Evolutionary conservation across 2,329 filamentous ascomycete genomes (phyloP), one percentile per base, ranked within the genome.

Genomic region (Pseudogymnoascus sp.): DNA sequence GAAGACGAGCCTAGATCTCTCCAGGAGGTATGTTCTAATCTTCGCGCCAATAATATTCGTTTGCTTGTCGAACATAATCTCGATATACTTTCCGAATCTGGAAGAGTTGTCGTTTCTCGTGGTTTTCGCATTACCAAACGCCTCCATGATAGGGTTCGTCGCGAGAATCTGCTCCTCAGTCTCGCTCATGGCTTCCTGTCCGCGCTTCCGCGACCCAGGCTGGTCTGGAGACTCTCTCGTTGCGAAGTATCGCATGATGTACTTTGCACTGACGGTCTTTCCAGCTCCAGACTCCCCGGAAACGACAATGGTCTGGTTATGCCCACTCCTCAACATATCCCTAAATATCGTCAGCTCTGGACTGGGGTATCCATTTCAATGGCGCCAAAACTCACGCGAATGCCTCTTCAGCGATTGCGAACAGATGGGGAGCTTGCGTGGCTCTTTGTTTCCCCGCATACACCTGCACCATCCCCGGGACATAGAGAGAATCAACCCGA

Each of bases 231-330:
- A 89, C 77, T 97, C 94, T 84, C 94, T 87, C 44, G 94, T 99
- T 66, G 94, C 94, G 77, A 99, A 99, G 80, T 99, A 99, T 71
- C 94, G 87, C 94, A 99, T 99, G 74, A 99, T 97, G 78, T 99
- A 97, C 80, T 99, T 99, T 70, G 94, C 94, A 77, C 93, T 97
- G 75, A 99, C 94, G 4, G 94, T 99, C 80, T 99, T 99, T 72
- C 94, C 94, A 66, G 94, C 94, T 84, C 94, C 94, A 61, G 94
- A 99, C 77, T 99, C 94, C 74, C 94, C 94, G 36, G 94, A 99
- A n/a, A 99, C 94, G 61, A 99, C 94, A 66, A 99, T 91, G 39
- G 94, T 99, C 80, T 99, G 94, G 78, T 99, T 99, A 77, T 92
- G 92, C 69, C 84, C 84, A 78, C 97, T 94, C 68, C 94, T 89